phyloP scores from a whole-genome alignment of 257 asterid species.

The Solanum bulbocastanum region DNA sequence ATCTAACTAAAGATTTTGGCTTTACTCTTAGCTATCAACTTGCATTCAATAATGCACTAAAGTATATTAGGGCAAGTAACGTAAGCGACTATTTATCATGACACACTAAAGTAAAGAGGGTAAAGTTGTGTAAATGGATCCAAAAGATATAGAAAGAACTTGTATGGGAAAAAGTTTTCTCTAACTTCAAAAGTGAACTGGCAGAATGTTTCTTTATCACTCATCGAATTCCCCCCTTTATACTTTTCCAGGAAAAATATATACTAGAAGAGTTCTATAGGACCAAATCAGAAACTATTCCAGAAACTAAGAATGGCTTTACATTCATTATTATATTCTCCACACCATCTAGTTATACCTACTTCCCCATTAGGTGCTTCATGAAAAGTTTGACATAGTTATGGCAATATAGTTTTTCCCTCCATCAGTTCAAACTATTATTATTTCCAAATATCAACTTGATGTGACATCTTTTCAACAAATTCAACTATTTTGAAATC shows the following conservation, averaged over 20 bases:
- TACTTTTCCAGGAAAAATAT: neutral
- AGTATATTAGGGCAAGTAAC: neutral
- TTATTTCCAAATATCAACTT: neutral
- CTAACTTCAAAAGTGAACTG: neutral
- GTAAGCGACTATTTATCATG: neutral
- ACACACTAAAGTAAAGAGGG: neutral
- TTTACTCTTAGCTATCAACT: neutral
- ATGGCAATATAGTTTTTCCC: neutral
- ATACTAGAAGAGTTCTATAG: neutral
- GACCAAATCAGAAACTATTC: neutral
- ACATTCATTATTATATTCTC: neutral
- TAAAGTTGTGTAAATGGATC: neutral
- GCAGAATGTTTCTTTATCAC: neutral
- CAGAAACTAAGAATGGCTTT: neutral
- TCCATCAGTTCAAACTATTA: neutral
- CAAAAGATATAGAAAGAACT: neutral
- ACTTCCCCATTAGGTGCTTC: neutral
- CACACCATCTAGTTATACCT: neutral
- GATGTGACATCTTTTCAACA: neutral
- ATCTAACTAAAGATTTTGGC: neutral
- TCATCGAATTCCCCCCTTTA: neutral
- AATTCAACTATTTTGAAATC: neutral
- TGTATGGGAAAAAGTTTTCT: neutral
- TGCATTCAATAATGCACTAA: neutral
- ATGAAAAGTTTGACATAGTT: neutral